phyloP scores from a whole-genome alignment of 139 green algal genomes.

The Diplosphaera chodatii region DNA sequence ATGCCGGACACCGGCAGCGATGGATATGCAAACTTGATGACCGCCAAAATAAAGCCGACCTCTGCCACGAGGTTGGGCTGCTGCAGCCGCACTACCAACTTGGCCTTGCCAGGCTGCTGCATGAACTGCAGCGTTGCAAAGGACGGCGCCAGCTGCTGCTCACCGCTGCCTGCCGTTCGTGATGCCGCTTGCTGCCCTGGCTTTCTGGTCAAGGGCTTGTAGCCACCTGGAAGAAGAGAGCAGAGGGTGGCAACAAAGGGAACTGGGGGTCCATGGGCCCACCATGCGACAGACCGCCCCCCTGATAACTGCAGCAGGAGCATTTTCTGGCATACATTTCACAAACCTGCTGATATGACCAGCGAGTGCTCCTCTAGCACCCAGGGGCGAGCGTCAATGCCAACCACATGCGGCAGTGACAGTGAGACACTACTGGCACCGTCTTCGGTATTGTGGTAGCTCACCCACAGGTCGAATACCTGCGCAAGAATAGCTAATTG shows the following conservation, averaged over 20 bases:
- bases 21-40: slow-evolving; percentile 72
- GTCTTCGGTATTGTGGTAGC: slow-evolving; percentile 14
- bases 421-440: slow-evolving; percentile 50
- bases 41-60: slow-evolving; percentile 75
- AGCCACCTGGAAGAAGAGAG: background rate
- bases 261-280: too few relatives aligned
- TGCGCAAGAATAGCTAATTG: too few relatives aligned
- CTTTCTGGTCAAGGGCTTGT: background rate
- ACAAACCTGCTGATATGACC: slow-evolving; percentile 48
- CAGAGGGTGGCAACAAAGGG: too few relatives aligned
- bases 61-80: slow-evolving; percentile 76
- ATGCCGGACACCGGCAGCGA: slow-evolving; percentile 22
- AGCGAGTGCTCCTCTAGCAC: slow-evolving; percentile 49
- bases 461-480: slow-evolving; percentile 7
- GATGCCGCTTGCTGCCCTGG: background rate
- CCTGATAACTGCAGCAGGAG: too few relatives aligned
- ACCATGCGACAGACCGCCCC: too few relatives aligned
- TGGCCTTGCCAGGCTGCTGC: background rate
- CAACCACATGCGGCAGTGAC: slow-evolving; percentile 58
- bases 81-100: slow-evolving; percentile 68
- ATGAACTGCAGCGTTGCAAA: background rate
- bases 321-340: background rate
- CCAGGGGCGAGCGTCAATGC: slow-evolving; percentile 54
- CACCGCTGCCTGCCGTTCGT: background rate
- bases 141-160: background rate